These are phyloP conservation scores for Podospora pseudoanserina DNA, from an alignment of 495 filamentous ascomycete genomes.

Conservation along the genomic window DNA sequence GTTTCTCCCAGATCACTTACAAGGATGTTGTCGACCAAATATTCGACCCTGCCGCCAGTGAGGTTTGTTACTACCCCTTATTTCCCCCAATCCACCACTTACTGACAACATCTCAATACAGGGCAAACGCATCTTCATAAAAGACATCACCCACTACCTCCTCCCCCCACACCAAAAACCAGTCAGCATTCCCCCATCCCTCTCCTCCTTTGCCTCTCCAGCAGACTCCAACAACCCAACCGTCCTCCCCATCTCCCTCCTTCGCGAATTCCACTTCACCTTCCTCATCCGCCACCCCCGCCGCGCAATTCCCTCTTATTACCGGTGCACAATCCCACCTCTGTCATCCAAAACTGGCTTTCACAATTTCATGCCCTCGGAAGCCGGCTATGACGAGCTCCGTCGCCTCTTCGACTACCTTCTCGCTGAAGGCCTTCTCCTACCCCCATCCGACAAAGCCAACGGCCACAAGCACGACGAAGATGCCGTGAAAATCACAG, in stretches of 20 bases:
- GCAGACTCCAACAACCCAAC: constrained; percentile 75
- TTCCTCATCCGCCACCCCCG: constrained; percentile 95
- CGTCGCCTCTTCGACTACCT: constrained; percentile 83
- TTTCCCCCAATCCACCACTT: background rate
- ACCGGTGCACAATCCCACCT: constrained; percentile 91
- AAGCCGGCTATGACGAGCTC: constrained; percentile 88
- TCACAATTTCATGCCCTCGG: constrained; percentile 73
- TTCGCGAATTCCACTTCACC: constrained; percentile 83
- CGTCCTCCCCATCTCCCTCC: constrained; percentile 65
- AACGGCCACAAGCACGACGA: constrained; percentile 12
- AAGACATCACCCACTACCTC: constrained; percentile 91
- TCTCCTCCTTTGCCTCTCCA: constrained; percentile 49
- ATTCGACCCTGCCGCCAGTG: constrained; percentile 54
- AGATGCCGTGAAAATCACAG: constrained; percentile 56
- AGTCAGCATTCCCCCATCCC: constrained; percentile 69
- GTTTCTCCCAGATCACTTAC: constrained; percentile 74
- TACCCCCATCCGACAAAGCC: constrained; percentile 10
- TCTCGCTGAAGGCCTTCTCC: constrained; percentile 46
- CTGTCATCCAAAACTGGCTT: constrained; percentile 79
- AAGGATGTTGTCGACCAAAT: constrained; percentile 69
- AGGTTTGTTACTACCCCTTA: constrained; percentile 37
- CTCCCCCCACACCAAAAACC: constrained; percentile 66
- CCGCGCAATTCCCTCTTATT: constrained; percentile 83
- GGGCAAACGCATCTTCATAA: constrained; percentile 91
- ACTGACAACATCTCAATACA: constrained; percentile 25